Conservation (phyloP, 2,329 filamentous ascomycete genomes). For the Stylonectria norvegica region DNA sequence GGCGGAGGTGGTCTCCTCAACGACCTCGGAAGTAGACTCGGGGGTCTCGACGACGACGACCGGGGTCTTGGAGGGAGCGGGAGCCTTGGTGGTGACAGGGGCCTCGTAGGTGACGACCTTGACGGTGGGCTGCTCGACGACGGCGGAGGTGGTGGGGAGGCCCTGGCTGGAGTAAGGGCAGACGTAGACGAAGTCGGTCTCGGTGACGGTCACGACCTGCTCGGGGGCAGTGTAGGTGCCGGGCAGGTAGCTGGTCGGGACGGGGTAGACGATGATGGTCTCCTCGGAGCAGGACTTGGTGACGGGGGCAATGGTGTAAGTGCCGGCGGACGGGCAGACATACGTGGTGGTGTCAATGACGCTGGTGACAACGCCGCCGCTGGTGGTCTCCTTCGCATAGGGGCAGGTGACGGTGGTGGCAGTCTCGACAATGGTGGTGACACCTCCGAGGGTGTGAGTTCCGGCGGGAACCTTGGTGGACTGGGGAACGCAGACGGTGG, state of each 20-base stretch:
- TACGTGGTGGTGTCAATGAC: constrained; percentile 67
- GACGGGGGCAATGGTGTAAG: constrained; percentile 69
- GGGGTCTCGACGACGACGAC: constrained; percentile 9
- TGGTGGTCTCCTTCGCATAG: constrained; percentile 61
- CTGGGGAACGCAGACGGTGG: constrained; percentile 62
- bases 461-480: constrained; percentile 61
- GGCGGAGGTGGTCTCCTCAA: constrained; percentile 19
- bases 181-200: constrained; percentile 64
- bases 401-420: constrained; percentile 68
- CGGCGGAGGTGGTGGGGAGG: constrained; percentile 25
- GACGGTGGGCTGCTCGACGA: background rate
- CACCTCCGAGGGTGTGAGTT: constrained; percentile 67
- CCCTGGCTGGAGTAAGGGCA: constrained; percentile 61
- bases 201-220: constrained; percentile 64
- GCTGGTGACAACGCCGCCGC: constrained; percentile 57
- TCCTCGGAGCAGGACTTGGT: constrained; percentile 57
- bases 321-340: constrained; percentile 69
- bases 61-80: constrained; percentile 7
- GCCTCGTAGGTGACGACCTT: background rate
- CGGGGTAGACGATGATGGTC: constrained; percentile 61
- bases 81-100: background rate
- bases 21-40: constrained; percentile 1
- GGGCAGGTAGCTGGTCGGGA: constrained; percentile 60
- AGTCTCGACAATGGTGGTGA: constrained; percentile 65
- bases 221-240: constrained; percentile 71